Evolutionary conservation across 2,329 filamentous ascomycete species (phyloP).

Genomic region (Colletotrichum sp.): DNA sequence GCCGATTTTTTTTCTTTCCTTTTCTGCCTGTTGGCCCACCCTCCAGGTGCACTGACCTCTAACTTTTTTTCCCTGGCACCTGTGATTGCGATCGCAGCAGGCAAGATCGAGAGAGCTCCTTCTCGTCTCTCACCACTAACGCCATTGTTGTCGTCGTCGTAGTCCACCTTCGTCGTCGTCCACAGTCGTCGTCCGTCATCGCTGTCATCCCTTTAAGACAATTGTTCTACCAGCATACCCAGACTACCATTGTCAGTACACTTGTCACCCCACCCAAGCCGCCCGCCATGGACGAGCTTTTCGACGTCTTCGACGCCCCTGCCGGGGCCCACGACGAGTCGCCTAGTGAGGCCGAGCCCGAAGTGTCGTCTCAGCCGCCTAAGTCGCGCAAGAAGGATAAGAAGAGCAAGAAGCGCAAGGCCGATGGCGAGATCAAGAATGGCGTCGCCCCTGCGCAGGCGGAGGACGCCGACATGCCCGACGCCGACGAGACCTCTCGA

Average conservation of each 20-base stretch:
- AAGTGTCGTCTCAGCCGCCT: slow-evolving; percentile 34
- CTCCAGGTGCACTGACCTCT: neutral
- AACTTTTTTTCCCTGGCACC: neutral
- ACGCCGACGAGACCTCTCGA: slow-evolving; percentile 47
- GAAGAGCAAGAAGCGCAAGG: slow-evolving; percentile 84
- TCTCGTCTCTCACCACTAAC: neutral
- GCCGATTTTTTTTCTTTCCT: neutral
- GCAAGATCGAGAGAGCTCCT: neutral
- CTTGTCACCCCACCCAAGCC: neutral
- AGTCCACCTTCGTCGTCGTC: too few species aligned
- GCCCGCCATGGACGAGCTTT: slow-evolving; percentile 74
- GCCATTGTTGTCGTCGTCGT: neutral
- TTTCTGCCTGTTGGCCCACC: neutral
- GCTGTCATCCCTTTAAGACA: neutral
- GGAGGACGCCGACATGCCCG: slow-evolving; percentile 46
- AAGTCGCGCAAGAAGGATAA: slow-evolving; percentile 57
- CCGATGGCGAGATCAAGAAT: slow-evolving; percentile 76
- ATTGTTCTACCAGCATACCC: neutral
- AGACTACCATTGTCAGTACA: neutral
- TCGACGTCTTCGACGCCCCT: slow-evolving; percentile 80
- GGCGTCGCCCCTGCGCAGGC: slow-evolving; percentile 33
- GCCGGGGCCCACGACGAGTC: slow-evolving; percentile 41
- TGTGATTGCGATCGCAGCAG: neutral
- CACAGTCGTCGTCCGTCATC: neutral
- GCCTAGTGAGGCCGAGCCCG: slow-evolving; percentile 42